Percentiles rank a stretch among this genome's conserved stretches.
Conservation (phyloP, 2,329 filamentous ascomycete genomes). For the Pseudocercospora fijiensis region DNA sequence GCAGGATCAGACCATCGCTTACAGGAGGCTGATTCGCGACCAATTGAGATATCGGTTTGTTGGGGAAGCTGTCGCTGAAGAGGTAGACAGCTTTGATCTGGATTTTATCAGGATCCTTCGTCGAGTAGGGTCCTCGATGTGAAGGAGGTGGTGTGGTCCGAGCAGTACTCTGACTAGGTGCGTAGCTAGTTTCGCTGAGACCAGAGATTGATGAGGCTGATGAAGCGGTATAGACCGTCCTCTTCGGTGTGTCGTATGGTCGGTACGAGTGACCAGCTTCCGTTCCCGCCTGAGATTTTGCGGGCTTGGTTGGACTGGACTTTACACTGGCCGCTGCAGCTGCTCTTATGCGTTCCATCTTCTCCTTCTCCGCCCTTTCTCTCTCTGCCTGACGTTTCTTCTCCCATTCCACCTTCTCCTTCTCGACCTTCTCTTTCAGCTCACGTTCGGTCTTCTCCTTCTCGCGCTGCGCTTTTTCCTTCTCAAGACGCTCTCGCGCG, state of each 20-base stretch:
- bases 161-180: constrained; percentile 77
- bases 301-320: constrained; percentile 33
- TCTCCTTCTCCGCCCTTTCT: constrained; percentile 28
- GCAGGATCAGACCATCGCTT: constrained; percentile 87
- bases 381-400: constrained; percentile 31
- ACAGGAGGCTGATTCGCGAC: constrained; percentile 80
- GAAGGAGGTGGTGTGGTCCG: constrained; percentile 79
- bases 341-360: constrained; percentile 28
- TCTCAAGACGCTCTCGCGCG: constrained; percentile 39
- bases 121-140: constrained; percentile 74
- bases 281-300: constrained; percentile 59
- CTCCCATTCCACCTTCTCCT: constrained; percentile 44
- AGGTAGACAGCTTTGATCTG: constrained; percentile 89
- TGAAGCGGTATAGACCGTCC: constrained; percentile 51
- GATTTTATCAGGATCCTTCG: constrained; percentile 92
- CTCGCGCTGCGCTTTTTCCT: constrained; percentile 43
- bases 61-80: constrained; percentile 85
- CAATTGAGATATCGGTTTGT: constrained; percentile 86
- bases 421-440: constrained; percentile 41
- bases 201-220: constrained; percentile 45
- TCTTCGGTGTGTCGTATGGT: constrained; percentile 34
- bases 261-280: constrained; percentile 55
- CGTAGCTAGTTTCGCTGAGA: constrained; percentile 83
- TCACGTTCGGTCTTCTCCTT: constrained; percentile 43
- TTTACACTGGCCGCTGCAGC: constrained; percentile 35